Base-by-base conservation (phyloP, 176 grass and related monocot genomes). In the Musa itinerans region DNA sequence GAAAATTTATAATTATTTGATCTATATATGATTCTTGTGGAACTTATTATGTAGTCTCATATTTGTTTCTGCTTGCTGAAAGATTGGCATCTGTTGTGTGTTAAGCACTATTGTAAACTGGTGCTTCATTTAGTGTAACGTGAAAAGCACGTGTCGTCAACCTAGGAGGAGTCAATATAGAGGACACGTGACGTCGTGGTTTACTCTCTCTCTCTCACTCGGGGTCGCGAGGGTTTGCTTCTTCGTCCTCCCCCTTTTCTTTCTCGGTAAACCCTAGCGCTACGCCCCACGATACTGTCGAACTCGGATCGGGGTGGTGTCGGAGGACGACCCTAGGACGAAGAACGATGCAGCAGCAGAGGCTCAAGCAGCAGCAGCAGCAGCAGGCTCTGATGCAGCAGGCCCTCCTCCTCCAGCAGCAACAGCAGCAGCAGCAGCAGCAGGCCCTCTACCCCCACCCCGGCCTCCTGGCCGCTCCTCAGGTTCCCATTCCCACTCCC, bases 381-480 rank as follows among this genome's bases (percentile, higher is more conserved):
- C 89, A 92, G n/a, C 89, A 89, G 80, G 71, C 71, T 23, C 10
- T 73, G 71, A 73, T 73, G 71, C 71, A 73, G 71, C 71, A 73
- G 52, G 71, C 71, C 9, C 71, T 73, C 71, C 71, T 73, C 20
- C 71, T 61, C 2, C 88, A 85, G 80, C 72, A 72, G 80, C 58
- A 63, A 68, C 74, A 20, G 63, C 85, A 74, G 73, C 90, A 81
- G 82, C 89, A 84, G 78, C 80, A 92, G 86, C 81, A 91, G 58
- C 80, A 87, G 69, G 83, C 87, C 7, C 23, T 93, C 73, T 98
- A 93, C 84, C 78, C 81, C 77, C 92, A 92, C 63, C 90, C 94
- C 19, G 90, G 95, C 54, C 90, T 93, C 88, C 74, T 98, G 23
- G 84, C 95, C 14, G 78, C 95, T 52, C 88, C 90, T 75, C 90